Conservation (phyloP, 345 rosid genomes). For the Populus nigra region DNA sequence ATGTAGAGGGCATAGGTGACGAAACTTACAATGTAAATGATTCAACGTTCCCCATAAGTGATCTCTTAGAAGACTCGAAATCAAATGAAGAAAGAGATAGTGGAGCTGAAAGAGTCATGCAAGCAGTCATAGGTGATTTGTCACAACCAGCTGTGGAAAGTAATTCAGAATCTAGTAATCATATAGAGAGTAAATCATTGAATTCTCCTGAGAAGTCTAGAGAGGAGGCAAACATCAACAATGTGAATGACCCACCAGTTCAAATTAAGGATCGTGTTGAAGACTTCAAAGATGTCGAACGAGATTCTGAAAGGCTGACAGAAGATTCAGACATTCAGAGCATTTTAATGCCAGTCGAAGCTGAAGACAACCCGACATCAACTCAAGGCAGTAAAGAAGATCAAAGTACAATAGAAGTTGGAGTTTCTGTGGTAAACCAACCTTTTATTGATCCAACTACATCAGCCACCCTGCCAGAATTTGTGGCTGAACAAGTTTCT, state of each 20-base stretch:
- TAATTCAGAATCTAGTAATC: constrained; percentile 23
- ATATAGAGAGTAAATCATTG: constrained; percentile 8
- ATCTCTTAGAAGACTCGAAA: not conserved
- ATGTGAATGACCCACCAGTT: constrained; percentile 15
- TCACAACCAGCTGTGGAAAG: constrained; percentile 27
- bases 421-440: constrained; percentile 25
- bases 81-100: not conserved
- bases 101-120: constrained; percentile 9
- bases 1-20: constrained; percentile 33
- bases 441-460: constrained; percentile 14
- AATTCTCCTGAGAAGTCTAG: constrained; percentile 23
- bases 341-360: constrained; percentile 4
- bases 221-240: constrained; percentile 34
- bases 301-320: constrained; percentile 7
- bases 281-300: constrained; percentile 3
- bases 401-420: constrained; percentile 26
- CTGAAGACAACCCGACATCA: not conserved
- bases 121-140: not conserved
- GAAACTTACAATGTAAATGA: constrained; percentile 13
- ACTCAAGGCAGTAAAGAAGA: constrained; percentile 12
- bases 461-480: constrained; percentile 14
- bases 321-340: constrained; percentile 1
- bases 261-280: not conserved
- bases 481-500: constrained; percentile 19
- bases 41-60: not conserved